phyloP scores from a whole-genome alignment of 140 eudicot genomes.

The Anethum foeniculum region DNA sequence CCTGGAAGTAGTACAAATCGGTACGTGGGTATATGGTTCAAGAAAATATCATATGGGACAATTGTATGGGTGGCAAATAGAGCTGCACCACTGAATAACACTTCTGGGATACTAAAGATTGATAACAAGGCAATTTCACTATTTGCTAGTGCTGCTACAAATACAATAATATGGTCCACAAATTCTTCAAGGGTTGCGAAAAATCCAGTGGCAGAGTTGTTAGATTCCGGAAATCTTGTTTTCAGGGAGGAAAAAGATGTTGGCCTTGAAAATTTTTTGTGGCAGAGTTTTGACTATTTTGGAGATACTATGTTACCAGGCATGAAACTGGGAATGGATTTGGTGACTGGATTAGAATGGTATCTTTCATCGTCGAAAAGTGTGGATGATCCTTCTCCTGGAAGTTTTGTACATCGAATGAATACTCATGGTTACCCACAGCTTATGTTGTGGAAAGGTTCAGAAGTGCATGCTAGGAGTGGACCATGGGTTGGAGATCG shows the following conservation, averaged over 20 bases:
- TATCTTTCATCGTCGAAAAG: slow-evolving; percentile 27
- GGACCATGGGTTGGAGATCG: slow-evolving; percentile 41
- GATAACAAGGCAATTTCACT: slow-evolving; percentile 2
- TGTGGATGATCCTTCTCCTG: slow-evolving; percentile 28
- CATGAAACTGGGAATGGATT: slow-evolving; percentile 25
- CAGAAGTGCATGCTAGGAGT: not conserved
- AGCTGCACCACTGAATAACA: slow-evolving; percentile 23
- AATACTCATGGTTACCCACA: slow-evolving; percentile 37
- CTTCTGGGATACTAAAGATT: slow-evolving; percentile 17
- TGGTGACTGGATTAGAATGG: slow-evolving; percentile 18
- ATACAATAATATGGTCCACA: slow-evolving; percentile 24
- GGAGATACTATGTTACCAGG: slow-evolving; percentile 23
- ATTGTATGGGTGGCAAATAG: slow-evolving; percentile 42
- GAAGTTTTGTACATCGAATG: slow-evolving; percentile 11
- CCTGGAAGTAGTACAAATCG: slow-evolving; percentile 15
- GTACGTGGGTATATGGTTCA: slow-evolving; percentile 26
- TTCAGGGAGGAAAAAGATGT: slow-evolving; percentile 16
- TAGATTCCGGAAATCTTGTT: slow-evolving; percentile 36
- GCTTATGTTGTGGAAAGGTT: not conserved
- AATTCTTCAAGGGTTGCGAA: slow-evolving; percentile 2
- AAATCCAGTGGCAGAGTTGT: slow-evolving; percentile 20
- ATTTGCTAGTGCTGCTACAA: not conserved
- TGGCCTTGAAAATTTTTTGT: slow-evolving; percentile 5
- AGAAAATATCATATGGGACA: slow-evolving; percentile 8
- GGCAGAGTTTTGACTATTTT: slow-evolving; percentile 42